Conservation (phyloP, 805 yeast species). For the Zygosaccharomyces siamensis region DNA sequence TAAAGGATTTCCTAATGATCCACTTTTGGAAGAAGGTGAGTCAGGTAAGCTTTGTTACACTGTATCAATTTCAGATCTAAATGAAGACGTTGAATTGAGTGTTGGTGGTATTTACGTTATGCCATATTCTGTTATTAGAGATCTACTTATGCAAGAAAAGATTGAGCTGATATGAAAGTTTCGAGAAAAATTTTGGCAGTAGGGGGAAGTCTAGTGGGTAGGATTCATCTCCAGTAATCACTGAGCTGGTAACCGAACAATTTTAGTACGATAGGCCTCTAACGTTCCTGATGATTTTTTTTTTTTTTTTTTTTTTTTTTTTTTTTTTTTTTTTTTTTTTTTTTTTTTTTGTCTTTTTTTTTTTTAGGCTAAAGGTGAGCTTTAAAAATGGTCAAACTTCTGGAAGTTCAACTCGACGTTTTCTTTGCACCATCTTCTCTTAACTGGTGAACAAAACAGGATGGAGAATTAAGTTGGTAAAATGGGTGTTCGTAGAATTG, state of each 20-base stretch:
- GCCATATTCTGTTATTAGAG: slow-evolving; percentile 53
- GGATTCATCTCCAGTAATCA: not conserved
- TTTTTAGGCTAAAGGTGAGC: not conserved
- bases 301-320: not conserved
- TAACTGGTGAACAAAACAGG: not conserved
- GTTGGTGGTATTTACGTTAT: slow-evolving; percentile 70
- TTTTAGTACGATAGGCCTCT: not conserved
- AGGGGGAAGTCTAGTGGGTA: not conserved
- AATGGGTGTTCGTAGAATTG: too few relatives aligned
- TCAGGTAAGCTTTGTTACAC: slow-evolving; percentile 34
- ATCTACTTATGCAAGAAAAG: slow-evolving; percentile 38
- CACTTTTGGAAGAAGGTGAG: slow-evolving; percentile 40
- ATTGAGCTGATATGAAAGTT: slow-evolving; percentile 38
- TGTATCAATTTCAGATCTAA: slow-evolving; percentile 42
- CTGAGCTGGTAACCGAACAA: not conserved
- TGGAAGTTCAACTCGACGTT: not conserved
- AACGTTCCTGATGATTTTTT: not conserved
- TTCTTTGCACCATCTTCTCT: not conserved
- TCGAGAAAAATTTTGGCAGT: too few relatives aligned
- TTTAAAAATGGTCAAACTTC: slow-evolving; percentile 1
- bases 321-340: not conserved
- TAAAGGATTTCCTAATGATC: slow-evolving; percentile 14
- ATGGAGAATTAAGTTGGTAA: not conserved
- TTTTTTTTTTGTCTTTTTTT: not conserved
- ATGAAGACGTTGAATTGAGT: slow-evolving; percentile 52